Conservation (phyloP, 768 basidiomycete species). For the Lanmaoa pseudosensibilis region DNA sequence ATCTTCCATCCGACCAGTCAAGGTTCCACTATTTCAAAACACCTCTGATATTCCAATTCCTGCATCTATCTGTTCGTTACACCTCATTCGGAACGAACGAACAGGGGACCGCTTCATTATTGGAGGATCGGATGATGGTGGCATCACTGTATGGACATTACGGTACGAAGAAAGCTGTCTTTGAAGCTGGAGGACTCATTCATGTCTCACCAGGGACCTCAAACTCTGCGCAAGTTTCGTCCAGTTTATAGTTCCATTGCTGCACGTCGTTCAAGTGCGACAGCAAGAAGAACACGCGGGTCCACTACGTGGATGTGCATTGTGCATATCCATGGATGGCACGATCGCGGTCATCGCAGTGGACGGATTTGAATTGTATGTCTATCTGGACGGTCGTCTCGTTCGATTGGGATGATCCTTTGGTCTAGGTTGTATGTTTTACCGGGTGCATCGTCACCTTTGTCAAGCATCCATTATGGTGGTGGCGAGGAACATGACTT, state of each 20-base stretch:
- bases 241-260: constrained; percentile 66
- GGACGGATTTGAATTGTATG: constrained; percentile 78
- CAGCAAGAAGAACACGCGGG: constrained; percentile 48
- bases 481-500: constrained; percentile 52
- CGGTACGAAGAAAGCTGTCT: constrained; percentile 43
- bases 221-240: constrained; percentile 70
- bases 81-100: constrained; percentile 54
- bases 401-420: background rate
- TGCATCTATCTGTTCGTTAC: constrained; percentile 48
- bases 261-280: constrained; percentile 53
- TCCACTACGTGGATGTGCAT: constrained; percentile 60
- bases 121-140: constrained; percentile 78
- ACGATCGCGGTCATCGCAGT: constrained; percentile 79
- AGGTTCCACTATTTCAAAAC: constrained; percentile 28
- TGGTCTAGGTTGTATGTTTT: constrained; percentile 67
- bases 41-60: constrained; percentile 47
- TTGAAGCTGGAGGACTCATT: constrained; percentile 1
- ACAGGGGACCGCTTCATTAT: constrained; percentile 64
- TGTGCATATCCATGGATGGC: constrained; percentile 77
- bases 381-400: constrained; percentile 4
- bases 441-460: constrained; percentile 73
- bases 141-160: constrained; percentile 69
- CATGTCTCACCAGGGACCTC: constrained; percentile 48
- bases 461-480: constrained; percentile 62
- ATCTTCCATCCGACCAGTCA: constrained; percentile 1